Base-by-base conservation (phyloP, 202 grass and related monocot species). In the Elaeis oleifera region DNA sequence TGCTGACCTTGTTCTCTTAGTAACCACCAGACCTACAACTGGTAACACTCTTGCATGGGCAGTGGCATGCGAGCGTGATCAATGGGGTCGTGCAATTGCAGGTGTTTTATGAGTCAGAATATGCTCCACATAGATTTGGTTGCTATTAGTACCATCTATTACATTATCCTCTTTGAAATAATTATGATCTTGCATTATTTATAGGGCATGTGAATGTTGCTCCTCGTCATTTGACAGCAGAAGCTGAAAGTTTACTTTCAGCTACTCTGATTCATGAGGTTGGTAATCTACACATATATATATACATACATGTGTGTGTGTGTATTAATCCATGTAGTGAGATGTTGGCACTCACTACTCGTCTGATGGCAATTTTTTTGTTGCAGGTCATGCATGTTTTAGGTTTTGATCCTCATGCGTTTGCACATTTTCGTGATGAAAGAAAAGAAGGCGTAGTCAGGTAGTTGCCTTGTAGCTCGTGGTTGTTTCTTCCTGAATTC, bases 41-140 rank as follows among this genome's bases (percentile, higher is more conserved):
- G 94, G 94, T 36, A 99, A 99, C 65, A 99, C 94, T 60, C 94
- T 99, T 79, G 94, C 94, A 62, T 99, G 94, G 94, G 94, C 94
- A 53, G 94, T 99, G 56, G 94, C 94, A 54, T 99, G 94, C 27
- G 94, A 99, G 71, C 85, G 94, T 70, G 94, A 99, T 59, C 94
- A 99, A 69, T 99, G 94, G 94, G 94, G 94, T 23, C 88, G 94
- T 53, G 94, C 94, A 69, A 86, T 99, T 75, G 94, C 88, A 89
- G 94, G 92, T 97, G 27, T 6, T 68, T 56, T 68, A 39, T 21
- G 23, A 39, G 21, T 16, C n/a, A 16, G 15, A 16, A 44, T 32
- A 36, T 56, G n/a, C 23, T 31, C 6, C 18, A 27, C 5, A 50
- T 21, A 55, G 16, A 56, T 16, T 56, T 26, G 23, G 26, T 68